A percentile compares a stretch with the other conserved stretches of the same genome.
phyloP scores from a whole-genome alignment of 352 stramenopile species.

The Pythium coloratum region DNA sequence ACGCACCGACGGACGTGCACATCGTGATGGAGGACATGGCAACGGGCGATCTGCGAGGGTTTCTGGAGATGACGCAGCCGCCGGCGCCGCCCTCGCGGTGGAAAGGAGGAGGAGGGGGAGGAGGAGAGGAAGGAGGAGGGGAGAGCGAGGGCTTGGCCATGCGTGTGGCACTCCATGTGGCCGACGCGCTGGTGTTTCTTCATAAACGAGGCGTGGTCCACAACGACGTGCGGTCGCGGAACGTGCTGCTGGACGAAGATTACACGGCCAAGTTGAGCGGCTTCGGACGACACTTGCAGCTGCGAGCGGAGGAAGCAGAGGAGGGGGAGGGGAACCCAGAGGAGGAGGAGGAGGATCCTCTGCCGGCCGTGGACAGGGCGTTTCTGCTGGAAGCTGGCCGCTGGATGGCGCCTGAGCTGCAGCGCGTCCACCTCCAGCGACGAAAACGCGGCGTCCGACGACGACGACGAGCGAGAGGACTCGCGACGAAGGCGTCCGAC shows the following conservation, averaged over 20 bases:
- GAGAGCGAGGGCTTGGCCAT: conserved; percentile 15
- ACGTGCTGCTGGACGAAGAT: conserved; percentile 28
- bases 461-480: conserved; percentile 11
- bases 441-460: background rate
- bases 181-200: conserved; percentile 22
- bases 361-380: conserved; percentile 12
- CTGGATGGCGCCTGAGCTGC: conserved; percentile 25
- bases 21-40: conserved; percentile 28
- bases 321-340: background rate
- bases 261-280: conserved; percentile 26
- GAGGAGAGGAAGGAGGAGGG: background rate
- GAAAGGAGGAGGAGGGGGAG: background rate
- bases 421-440: conserved; percentile 12
- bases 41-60: conserved; percentile 22
- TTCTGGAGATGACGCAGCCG: conserved; percentile 23
- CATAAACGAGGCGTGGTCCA: conserved; percentile 18
- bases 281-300: conserved; percentile 26
- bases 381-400: conserved; percentile 24
- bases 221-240: conserved; percentile 26
- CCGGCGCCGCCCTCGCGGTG: conserved; percentile 14
- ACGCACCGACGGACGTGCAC: conserved; percentile 27
- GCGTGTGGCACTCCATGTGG: conserved; percentile 21
- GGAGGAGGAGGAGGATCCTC: conserved; percentile 1
- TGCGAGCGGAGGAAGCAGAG: conserved; percentile 2
- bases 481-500: conserved; percentile 29